These are phyloP conservation scores for Xylaria intraflava DNA, from an alignment of 495 filamentous ascomycete genomes.

Conservation along the genomic window DNA sequence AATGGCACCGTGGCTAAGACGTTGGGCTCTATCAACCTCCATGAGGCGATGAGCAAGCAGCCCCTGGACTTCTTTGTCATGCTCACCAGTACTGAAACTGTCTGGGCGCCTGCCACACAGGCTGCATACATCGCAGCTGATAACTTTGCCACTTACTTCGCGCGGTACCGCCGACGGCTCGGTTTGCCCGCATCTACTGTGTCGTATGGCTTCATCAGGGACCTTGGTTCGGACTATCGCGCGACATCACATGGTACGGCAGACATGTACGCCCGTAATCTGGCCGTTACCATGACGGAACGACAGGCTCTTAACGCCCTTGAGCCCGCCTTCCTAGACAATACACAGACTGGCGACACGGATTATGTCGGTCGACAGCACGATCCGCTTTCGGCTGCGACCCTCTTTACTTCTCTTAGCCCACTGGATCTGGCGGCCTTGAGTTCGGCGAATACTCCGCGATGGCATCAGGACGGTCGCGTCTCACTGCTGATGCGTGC, in stretches of 20 bases:
- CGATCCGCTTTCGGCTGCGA: conserved; percentile 23
- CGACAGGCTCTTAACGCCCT: conserved; percentile 8
- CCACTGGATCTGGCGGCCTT: conserved; percentile 12
- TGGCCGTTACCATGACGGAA: conserved; percentile 7
- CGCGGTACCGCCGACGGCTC: conserved; percentile 24
- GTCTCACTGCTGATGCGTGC: conserved; percentile 20
- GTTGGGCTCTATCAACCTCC: conserved; percentile 36
- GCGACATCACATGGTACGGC: conserved; percentile 8
- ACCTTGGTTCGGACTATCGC: not conserved
- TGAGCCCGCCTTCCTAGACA: conserved; percentile 16
- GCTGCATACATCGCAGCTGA: conserved; percentile 50
- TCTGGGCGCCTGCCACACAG: conserved; percentile 44
- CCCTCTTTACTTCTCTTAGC: conserved; percentile 22
- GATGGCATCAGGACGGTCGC: conserved; percentile 21
- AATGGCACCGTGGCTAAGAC: conserved; percentile 34
- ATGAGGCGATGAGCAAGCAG: conserved; percentile 24
- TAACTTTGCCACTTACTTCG: conserved; percentile 41
- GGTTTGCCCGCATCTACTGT: conserved; percentile 21
- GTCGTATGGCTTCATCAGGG: conserved; percentile 5
- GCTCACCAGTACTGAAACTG: conserved; percentile 41
- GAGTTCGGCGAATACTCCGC: conserved; percentile 9
- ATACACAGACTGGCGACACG: not conserved
- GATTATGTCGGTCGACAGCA: not conserved
- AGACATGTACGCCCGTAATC: conserved; percentile 3
- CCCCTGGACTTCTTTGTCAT: conserved; percentile 52